Evolutionary conservation across 352 stramenopile genomes (phyloP), one percentile per base, ranked within the genome.

Genomic region (Phytophthora pinifolia): DNA sequence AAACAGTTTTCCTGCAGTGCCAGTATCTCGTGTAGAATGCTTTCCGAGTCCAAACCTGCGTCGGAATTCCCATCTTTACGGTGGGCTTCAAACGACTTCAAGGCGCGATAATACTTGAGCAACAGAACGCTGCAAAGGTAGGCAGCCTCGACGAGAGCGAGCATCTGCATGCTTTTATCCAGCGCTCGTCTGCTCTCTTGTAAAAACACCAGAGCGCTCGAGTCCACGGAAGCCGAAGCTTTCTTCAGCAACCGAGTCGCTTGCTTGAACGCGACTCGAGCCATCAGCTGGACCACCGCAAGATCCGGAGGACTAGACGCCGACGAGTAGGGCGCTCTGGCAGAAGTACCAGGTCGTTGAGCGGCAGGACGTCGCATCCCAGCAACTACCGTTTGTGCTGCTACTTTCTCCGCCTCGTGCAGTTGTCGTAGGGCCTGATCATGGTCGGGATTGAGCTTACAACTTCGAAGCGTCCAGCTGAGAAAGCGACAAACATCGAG

Each of bases 251-350:
- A 31, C 18, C 65, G 30, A 2, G 38, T 54, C 1, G 72, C 67
- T 42, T 65, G 67, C 13, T 70, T 68, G 30, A 70, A 77, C 32
- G 62, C 62, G 13, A 81, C 27, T 46, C 56, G 62, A 49, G 69
- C 65, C 9, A 78, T 30, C 13, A 65, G 59, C 5, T 65, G 39
- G 7, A 78, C 38, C 7, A 64, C 30, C 5, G 49, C 51, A 17
- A 76, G 45, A 6, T 71, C 51, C 12, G 58, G 33, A 13, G 32
- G n/a, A 27, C 27, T 59, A 31, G 27, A 51, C 7, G 31, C 51
- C 22, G 45, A 35, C 8, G 42, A 39, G 4, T 20, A 30, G 30
- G 36, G 5, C 14, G 15, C 13, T 44, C 13, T 55, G 22, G 17
- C 31, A n/a, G 34, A 36, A 15, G 18, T 46, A n/a, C 51, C 31